Evolutionary conservation across 78 protist genomes (phyloP), one percentile per base, ranked within the genome.

Genomic region (Dictyostelium citrinum): DNA sequence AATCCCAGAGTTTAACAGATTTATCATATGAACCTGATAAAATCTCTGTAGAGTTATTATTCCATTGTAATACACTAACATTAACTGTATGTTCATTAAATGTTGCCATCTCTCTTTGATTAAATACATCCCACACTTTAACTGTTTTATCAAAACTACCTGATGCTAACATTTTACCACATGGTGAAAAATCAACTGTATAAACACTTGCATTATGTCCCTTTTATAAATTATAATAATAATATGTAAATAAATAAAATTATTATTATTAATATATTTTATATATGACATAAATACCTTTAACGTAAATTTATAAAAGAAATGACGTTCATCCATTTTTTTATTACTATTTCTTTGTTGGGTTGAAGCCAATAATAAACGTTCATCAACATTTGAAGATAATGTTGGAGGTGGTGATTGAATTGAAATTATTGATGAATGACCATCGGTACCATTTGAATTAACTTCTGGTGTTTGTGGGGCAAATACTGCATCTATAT

Each of bases 151-250:
- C 97, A 64, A 96, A 95, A 16, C 95, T 85, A 24, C 95, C 97
- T 29, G 96, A 84, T 49, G 96, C 97, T 31, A 96, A 76, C 72
- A 76, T 79, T 60, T 81, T 86, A 20, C 97, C 97, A 60, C 83
- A 77, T 43, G 95, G 96, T 51, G 97, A 83, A 71, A 91, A 96
- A 14, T 76, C 55, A 11, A 84, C 91, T 12, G 90, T 29, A 81
- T 96, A 96, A 9, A 96, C 97, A 24, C 96, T 88, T 27, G 92
- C 97, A 37, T 5, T 81, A 64, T 96, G 97, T 8, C 95, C 97
- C 49, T 88, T 58, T 10, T 41, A 49, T 14, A 49, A 39, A 20
- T 3, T 76, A 43, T 11, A 22, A 43, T 29, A 6, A 76, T 5
- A 29, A 49, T 39, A 24, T 49, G 31, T 14, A 16, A 14, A 49